Base-by-base conservation (phyloP, 805 yeast genomes). In the Ogataea degrootiae region DNA sequence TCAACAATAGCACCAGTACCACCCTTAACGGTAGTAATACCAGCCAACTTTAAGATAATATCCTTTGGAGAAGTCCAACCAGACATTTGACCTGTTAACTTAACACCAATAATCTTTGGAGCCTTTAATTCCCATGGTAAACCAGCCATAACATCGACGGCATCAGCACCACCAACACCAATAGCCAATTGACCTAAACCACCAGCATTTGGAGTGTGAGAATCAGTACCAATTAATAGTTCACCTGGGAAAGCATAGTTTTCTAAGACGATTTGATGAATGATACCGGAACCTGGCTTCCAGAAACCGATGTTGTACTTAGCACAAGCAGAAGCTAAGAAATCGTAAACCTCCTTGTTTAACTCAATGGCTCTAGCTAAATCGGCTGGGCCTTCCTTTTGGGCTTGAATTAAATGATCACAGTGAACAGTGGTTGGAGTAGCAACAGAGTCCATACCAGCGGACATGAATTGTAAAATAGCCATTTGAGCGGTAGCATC, bases 401-500 rank as follows among this genome's bases (percentile, higher is more conserved):
- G 91, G 56, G 98, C 99, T 51, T 91, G 98, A 68, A 94, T 92
- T 71, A 94, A 81, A 72, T 94, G 99, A 67, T 94, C 99, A 74
- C 99, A 94, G 71, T 94, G 99, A 54, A 94, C 92, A 6, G 97
- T 87, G 17, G 88, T 92, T 35, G 99, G 99, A 8, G 95, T 96
- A 6, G 87, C 86, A 17, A 96, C 92, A 35, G 80, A 69, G 43
- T 85, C 74, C 80, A 92, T 80, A 35, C 96, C 96, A 55, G 97
- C 92, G 45, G 97, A 89, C 96, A 94, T 94, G 74, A 94, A 94
- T 72, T 94, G 99, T 59, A 94, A 75, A 57, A 94, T 75, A n/a
- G 99, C 99, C 88, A 92, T 94, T 72, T 94, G 99, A 17, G 99
- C 99, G 33, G 97, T 87, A n/a, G 99, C 99, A 76, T 94, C 99